These are phyloP conservation scores for Exophiala bonariae DNA, from an alignment of 2,329 filamentous ascomycete species.

Conservation along the genomic window DNA sequence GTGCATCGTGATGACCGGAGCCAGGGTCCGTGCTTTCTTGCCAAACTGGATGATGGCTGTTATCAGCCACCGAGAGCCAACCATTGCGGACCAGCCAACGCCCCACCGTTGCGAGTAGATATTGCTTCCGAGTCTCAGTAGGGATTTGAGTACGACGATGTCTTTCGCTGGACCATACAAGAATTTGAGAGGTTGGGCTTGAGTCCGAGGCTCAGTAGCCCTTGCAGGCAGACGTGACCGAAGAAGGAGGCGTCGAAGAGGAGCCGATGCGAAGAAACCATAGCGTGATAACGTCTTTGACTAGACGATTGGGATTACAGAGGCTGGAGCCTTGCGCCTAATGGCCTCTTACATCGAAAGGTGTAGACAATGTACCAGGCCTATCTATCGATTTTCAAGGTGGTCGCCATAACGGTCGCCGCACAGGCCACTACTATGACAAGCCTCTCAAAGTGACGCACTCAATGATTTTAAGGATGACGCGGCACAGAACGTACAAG, in stretches of 20 bases:
- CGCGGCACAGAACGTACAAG: neutral
- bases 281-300: neutral
- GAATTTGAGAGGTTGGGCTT: no score
- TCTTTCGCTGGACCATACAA: no score
- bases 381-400: neutral
- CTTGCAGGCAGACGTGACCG: no score
- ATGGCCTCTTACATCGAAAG: neutral
- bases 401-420: neutral
- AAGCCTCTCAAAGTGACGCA: neutral
- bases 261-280: neutral
- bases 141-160: neutral
- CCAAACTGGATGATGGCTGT: neutral
- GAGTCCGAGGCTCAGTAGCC: no score
- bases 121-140: neutral
- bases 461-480: neutral
- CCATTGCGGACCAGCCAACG: neutral
- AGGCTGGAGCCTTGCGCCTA: neutral
- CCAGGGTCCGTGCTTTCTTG: neutral
- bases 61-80: slow-evolving; percentile 1
- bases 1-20: neutral
- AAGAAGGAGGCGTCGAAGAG: no score
- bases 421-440: neutral
- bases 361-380: neutral
- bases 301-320: neutral
- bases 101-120: neutral